Evolutionary conservation across 2,329 filamentous ascomycete species (phyloP), one percentile per base, ranked within the genome.

Genomic region (Leptographium lundbergii): DNA sequence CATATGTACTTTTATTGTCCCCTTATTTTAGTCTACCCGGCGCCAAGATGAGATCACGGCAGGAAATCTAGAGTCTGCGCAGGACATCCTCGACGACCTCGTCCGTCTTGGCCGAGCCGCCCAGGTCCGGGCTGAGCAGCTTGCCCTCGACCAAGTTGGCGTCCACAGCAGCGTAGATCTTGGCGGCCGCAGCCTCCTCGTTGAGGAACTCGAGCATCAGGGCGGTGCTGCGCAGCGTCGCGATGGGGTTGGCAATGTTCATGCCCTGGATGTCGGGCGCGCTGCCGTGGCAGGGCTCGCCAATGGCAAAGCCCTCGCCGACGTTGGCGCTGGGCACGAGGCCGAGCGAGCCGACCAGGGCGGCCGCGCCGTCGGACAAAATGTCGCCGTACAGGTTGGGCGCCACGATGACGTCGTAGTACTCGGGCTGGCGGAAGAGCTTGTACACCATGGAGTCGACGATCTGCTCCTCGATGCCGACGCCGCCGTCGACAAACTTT

Each of bases 371-470:
- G 72, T 99, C 94, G 2, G 91, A 96, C 47, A 99, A 80, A 66
- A 99, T 94, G 73, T 99, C 94, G 65, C 94, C 94, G 75, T 99
- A 97, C 62, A 99, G 81, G 76, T 97, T 97, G 57, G 92, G 94
- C 10, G 92, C 94, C 54, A 99, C 94, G 66, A 99, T 95, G 65
- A 97, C 92, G 72, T 99, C 94, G 83, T 97, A 99, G 69, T 87
- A 87, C 69, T 87, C 81, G 51, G 94, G 94, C 75, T 97, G 90
- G 63, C 92, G 89, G 85, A 97, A 97, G 60, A 99, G 87, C 80
- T 97, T 97, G 84, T 97, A 97, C 60, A 97, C 91, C 94, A 99
- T 99, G 62, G 87, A 92, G 75, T 99, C 94, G 63, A 99, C 92
- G 66, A 99, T 99, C 77, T 99, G 94, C 80, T 97, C 94, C 74